Evolutionary conservation across 139 green algal genomes (phyloP).

Genomic region (Diplosphaera chodatii): DNA sequence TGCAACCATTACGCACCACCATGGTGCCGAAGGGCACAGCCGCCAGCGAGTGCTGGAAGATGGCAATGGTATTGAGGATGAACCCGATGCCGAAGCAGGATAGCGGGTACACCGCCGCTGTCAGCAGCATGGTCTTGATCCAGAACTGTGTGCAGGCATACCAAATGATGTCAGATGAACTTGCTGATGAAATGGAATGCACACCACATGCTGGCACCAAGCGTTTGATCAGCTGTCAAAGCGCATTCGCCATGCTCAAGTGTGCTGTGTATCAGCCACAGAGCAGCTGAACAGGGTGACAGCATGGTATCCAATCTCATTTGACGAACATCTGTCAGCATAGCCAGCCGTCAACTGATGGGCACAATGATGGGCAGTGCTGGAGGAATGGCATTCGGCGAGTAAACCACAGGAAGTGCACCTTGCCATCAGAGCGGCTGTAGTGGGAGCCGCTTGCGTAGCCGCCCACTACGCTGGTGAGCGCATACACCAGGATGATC

Average conservation of each 20-base stretch:
- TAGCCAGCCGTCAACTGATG: too few relatives aligned
- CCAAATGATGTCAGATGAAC: too few relatives aligned
- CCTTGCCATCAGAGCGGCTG: slow-evolving; percentile 72
- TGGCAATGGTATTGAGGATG: slow-evolving; percentile 91
- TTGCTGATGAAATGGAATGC: too few relatives aligned
- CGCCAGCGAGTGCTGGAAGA: slow-evolving; percentile 85
- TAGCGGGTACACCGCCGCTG: slow-evolving; percentile 70
- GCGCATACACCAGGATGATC: slow-evolving; percentile 91
- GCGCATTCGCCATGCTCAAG: too few relatives aligned
- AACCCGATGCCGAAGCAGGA: slow-evolving; percentile 80
- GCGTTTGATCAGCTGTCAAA: too few relatives aligned
- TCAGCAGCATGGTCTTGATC: slow-evolving; percentile 90
- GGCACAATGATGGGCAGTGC: too few relatives aligned
- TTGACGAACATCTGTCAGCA: too few relatives aligned
- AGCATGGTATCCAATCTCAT: too few relatives aligned
- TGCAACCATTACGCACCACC: slow-evolving; percentile 38
- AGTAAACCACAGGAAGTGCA: not conserved
- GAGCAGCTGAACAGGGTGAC: too few relatives aligned
- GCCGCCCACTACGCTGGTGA: slow-evolving; percentile 80
- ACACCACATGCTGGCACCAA: too few relatives aligned
- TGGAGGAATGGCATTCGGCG: too few relatives aligned
- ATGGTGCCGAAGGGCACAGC: slow-evolving; percentile 88
- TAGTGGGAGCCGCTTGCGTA: slow-evolving; percentile 76
- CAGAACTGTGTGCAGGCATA: slow-evolving; percentile 40
- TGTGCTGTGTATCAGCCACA: too few relatives aligned